Conservation (phyloP, 192 early-diverging fungal genomes). For the Rhizophagus sp. region DNA sequence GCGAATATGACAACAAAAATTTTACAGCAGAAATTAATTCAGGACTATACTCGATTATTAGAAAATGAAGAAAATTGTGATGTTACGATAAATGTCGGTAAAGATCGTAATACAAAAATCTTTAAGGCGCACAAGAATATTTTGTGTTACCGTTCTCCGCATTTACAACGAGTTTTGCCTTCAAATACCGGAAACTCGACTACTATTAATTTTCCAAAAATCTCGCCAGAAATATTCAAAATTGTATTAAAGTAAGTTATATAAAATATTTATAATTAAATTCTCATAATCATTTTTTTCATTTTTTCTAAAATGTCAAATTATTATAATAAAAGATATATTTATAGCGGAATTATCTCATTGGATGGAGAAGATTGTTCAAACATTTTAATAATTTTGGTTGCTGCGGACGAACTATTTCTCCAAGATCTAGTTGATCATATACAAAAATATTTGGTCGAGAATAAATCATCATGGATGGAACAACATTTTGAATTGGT, state of each 20-base stretch:
- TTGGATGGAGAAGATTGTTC: not conserved
- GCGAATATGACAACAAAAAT: not conserved
- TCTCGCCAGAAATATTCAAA: too few species aligned
- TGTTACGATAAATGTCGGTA: slow-evolving; percentile 3
- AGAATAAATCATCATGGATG: not conserved
- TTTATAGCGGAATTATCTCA: not conserved
- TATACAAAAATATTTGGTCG: not conserved
- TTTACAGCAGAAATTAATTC: not conserved
- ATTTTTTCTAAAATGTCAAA: not conserved
- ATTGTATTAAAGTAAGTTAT: slow-evolving; percentile 2
- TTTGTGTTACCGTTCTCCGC: not conserved
- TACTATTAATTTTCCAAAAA: too few species aligned
- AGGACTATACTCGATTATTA: not conserved
- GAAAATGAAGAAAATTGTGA: not conserved
- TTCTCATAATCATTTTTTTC: not conserved
- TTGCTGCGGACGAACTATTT: slow-evolving; percentile 1
- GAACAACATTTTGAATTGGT: not conserved
- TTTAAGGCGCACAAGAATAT: not conserved
- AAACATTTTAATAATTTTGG: not conserved
- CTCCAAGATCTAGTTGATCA: slow-evolving; percentile 2
- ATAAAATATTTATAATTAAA: not conserved
- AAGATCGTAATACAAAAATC: not conserved
- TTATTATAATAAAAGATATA: slow-evolving; percentile 4
- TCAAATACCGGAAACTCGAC: too few species aligned
- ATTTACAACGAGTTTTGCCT: not conserved